Base-by-base conservation (phyloP, 176 grass and related monocot genomes). In the Triticum timopheevii region DNA sequence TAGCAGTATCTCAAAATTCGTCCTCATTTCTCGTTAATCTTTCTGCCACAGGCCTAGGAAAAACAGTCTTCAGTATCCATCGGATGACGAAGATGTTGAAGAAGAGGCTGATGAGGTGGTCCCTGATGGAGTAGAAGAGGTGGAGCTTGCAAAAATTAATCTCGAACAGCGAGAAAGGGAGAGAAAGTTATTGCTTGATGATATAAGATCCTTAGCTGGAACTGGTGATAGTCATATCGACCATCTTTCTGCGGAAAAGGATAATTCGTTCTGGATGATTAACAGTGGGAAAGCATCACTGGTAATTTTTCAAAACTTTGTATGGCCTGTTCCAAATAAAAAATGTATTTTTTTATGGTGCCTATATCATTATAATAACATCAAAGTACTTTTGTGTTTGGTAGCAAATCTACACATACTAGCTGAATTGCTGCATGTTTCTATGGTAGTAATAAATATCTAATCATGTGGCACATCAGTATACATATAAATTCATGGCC, bases 61-160 rank as follows among this genome's bases (percentile, higher is more conserved):
- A 88, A 96, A 90, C 77, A 99, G 94, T 74, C 94, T 96, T 86
- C 87, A 89, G 22, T 99, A 99, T 88, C 92, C 94, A 75, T 99
- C 92, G 36, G 97, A 99, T 65, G 97, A 99, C 38, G 97, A 99
- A 91, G 97, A 99, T 91, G 62, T 96, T 68, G 97, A 96, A 89
- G 97, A 99, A 88, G 97, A 99, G 85, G 92, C 97, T 80, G 94
- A 99, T 50, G 94, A 99, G 92, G 94, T 99, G 77, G 97, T 99
- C 35, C 97, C 97, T 71, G 97, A 96, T 96, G 97, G 97, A 84
- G 97, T 99, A 38, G 94, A 99, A 91, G 97, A 99, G 89, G 97
- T 99, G 68, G 97, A 99, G 61, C 94, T 99, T 84, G 97, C 97
- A 65, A 99, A 91, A 87, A 92, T 99, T 86, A 92, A 87, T 73